phyloP scores from a whole-genome alignment of 164 flowering plant species.

The Platanus orientalis region DNA sequence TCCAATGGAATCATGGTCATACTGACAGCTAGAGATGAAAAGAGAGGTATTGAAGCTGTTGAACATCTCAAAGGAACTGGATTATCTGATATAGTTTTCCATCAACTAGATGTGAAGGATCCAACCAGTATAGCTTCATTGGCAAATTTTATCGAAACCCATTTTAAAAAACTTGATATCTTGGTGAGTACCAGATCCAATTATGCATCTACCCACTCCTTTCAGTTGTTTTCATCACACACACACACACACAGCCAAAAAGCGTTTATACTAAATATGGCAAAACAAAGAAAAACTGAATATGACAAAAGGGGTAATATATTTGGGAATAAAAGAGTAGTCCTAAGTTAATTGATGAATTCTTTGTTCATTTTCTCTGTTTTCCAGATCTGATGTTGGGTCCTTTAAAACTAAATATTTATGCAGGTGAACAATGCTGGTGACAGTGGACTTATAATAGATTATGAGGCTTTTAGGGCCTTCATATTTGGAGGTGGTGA shows the following conservation, averaged over 20 bases:
- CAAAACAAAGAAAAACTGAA: background rate
- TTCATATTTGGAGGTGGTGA: too few relatives aligned
- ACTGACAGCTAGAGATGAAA: conserved; percentile 32
- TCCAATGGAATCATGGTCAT: conserved; percentile 25
- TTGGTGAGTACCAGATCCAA: conserved; percentile 17
- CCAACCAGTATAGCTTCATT: conserved; percentile 20
- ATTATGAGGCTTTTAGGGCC: conserved; percentile 13
- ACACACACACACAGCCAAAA: too few relatives aligned
- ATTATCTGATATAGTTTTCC: conserved; percentile 24
- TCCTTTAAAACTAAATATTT: background rate
- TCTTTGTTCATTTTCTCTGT: too few relatives aligned
- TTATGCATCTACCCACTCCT: background rate
- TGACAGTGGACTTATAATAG: conserved; percentile 9
- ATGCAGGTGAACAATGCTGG: conserved; percentile 31
- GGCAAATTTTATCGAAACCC: conserved; percentile 18
- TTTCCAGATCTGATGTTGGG: background rate
- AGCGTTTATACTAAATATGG: too few relatives aligned
- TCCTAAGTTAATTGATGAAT: too few relatives aligned
- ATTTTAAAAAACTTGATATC: conserved; percentile 36
- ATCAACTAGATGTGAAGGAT: conserved; percentile 36
- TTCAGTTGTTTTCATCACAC: too few relatives aligned
- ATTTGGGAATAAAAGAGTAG: too few relatives aligned
- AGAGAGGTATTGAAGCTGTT: conserved; percentile 33
- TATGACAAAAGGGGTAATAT: too few relatives aligned
- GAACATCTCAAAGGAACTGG: conserved; percentile 21